Conservation (phyloP, 1,139 yeast species). For the Zygosaccharomyces pseudobailii region DNA sequence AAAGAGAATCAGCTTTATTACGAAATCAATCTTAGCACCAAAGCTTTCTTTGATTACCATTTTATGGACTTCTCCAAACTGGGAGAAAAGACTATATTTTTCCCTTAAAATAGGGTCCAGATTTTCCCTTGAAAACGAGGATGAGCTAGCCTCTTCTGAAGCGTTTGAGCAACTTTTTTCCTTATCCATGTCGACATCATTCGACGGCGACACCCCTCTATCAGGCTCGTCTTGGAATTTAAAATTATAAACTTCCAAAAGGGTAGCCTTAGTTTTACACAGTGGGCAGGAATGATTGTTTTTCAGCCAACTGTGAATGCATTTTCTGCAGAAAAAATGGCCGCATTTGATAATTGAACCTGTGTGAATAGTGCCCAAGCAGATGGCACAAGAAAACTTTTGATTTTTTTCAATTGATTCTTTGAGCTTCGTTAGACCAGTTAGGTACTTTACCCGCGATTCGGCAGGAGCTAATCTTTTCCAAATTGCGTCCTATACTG, state of each 20-base stretch:
- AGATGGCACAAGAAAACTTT: conserved; percentile 59
- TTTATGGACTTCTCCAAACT: conserved; percentile 40
- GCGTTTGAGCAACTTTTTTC: neutral
- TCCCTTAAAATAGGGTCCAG: conserved; percentile 10
- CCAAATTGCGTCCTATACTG: conserved; percentile 16
- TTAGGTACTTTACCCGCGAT: conserved; percentile 59
- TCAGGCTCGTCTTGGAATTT: conserved; percentile 22
- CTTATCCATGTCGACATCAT: neutral
- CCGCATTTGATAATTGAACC: conserved; percentile 88
- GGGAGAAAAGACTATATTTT: conserved; percentile 24
- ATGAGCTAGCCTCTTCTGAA: neutral
- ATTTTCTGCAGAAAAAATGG: conserved; percentile 77
- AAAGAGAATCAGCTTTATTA: conserved; percentile 66
- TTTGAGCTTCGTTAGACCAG: conserved; percentile 40
- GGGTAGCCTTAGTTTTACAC: conserved; percentile 57
- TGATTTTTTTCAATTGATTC: conserved; percentile 24
- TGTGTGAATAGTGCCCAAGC: conserved; percentile 60
- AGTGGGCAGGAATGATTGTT: conserved; percentile 63
- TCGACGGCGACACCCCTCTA: neutral
- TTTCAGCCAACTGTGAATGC: conserved; percentile 68
- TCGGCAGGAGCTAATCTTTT: conserved; percentile 40
- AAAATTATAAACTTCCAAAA: conserved; percentile 42
- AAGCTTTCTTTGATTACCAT: conserved; percentile 48
- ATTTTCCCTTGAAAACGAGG: neutral
- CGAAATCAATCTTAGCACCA: conserved; percentile 83